These are phyloP conservation scores for Huntiella savannae DNA, from an alignment of 2,329 filamentous ascomycete genomes.

Conservation along the genomic window DNA sequence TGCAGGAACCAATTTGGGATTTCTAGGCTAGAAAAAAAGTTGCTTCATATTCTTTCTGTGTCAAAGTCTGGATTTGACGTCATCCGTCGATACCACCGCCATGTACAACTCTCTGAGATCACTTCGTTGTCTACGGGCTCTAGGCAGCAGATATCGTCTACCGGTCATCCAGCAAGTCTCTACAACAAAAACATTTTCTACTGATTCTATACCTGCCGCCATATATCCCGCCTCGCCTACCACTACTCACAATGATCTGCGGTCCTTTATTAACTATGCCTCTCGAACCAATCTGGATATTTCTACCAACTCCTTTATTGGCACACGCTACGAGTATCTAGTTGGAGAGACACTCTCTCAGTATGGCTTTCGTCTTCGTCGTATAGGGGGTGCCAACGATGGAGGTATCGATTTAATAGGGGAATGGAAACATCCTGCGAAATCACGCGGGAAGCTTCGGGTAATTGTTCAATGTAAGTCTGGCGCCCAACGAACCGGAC, in stretches of 20 bases:
- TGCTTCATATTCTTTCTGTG: no score
- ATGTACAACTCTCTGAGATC: no score
- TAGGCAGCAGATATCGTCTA: no score
- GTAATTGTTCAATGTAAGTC: constrained; percentile 53
- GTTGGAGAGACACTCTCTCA: constrained; percentile 34
- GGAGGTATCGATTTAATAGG: constrained; percentile 58
- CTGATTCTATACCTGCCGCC: not conserved
- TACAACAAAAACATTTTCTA: not conserved
- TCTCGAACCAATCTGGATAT: constrained; percentile 33
- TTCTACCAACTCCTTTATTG: constrained; percentile 42
- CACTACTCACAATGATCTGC: constrained; percentile 36
- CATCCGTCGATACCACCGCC: no score
- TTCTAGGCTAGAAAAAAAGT: no score
- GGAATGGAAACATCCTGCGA: constrained; percentile 39
- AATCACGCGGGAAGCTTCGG: constrained; percentile 20
- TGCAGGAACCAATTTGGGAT: no score
- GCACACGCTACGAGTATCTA: constrained; percentile 62
- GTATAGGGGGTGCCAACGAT: constrained; percentile 48
- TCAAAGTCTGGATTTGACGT: no score
- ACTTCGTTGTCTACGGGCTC: no score
- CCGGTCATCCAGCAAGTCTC: no score
- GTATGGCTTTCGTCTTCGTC: constrained; percentile 44
- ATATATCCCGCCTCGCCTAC: constrained; percentile 8
- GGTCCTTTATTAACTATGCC: constrained; percentile 47
- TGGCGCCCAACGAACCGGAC: constrained; percentile 30